Evolutionary conservation across 164 flowering plant species (phyloP).

Genomic region (Chimonanthus praecox): DNA sequence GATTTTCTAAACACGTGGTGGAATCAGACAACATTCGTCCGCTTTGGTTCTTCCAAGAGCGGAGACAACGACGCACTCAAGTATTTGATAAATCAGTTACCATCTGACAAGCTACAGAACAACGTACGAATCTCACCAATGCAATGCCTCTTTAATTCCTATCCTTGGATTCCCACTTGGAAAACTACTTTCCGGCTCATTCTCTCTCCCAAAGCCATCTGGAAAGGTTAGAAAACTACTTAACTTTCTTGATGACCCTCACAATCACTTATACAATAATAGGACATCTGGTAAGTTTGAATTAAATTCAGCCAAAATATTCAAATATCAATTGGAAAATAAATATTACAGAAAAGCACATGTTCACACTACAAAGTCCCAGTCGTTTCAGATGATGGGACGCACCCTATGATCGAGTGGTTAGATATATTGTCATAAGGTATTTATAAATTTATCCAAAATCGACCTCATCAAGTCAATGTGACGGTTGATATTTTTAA

Average conservation of each 20-base stretch:
- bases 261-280: background rate
- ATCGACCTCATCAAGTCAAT: too few relatives aligned
- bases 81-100: conserved; percentile 2
- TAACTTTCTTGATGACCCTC: background rate
- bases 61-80: conserved; percentile 23
- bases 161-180: conserved; percentile 19
- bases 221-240: conserved; percentile 9
- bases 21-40: conserved; percentile 16
- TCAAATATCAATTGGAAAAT: too few relatives aligned
- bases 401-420: too few relatives aligned
- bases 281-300: background rate
- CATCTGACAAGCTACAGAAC: conserved; percentile 2
- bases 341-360: too few relatives aligned
- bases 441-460: too few relatives aligned
- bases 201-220: conserved; percentile 8
- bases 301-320: too few relatives aligned
- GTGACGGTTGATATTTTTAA: too few relatives aligned
- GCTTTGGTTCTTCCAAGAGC: conserved; percentile 16
- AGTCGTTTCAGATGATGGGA: too few relatives aligned
- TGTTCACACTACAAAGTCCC: too few relatives aligned
- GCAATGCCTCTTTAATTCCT: conserved; percentile 22
- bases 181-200: conserved; percentile 13
- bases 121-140: conserved; percentile 14
- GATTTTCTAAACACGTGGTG: conserved; percentile 20
- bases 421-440: too few relatives aligned